Evolutionary conservation across 768 basidiomycete species (phyloP).

Genomic region (Fomitopsis pulvina): DNA sequence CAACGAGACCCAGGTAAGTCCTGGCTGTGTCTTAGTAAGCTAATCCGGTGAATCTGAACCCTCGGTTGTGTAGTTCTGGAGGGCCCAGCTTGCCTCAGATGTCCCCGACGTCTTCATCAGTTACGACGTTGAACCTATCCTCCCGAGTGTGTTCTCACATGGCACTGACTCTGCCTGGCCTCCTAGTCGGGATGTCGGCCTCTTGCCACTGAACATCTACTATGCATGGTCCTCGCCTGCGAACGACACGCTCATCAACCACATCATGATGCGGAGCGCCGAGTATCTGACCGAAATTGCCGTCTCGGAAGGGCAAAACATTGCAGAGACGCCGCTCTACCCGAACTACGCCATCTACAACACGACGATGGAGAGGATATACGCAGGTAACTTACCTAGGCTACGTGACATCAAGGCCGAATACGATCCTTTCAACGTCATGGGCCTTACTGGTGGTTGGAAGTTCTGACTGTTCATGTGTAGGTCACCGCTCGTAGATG

Average conservation of each 20-base stretch:
- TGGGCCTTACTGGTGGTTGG: constrained; percentile 64
- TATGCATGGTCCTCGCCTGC: constrained; percentile 37
- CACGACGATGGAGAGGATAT: constrained; percentile 45
- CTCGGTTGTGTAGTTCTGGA: constrained; percentile 42
- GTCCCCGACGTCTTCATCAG: constrained; percentile 31
- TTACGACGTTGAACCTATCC: constrained; percentile 49
- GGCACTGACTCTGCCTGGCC: constrained; percentile 41
- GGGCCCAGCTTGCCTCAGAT: constrained; percentile 26
- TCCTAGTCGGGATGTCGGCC: constrained; percentile 28
- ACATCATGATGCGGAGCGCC: constrained; percentile 33
- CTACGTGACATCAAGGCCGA: constrained; percentile 35
- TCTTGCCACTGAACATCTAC: constrained; percentile 39
- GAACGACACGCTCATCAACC: constrained; percentile 34
- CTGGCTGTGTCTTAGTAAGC: neutral
- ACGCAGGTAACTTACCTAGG: constrained; percentile 39
- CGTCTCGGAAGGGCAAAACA: constrained; percentile 32
- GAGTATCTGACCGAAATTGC: constrained; percentile 34
- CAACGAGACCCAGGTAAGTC: constrained; percentile 36
- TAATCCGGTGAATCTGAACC: too few relatives aligned
- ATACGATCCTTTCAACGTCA: constrained; percentile 53
- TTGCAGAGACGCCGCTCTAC: constrained; percentile 38
- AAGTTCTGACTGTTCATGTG: constrained; percentile 33
- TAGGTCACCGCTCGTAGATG: neutral
- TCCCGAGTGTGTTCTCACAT: constrained; percentile 34
- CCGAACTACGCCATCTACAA: constrained; percentile 53